These are phyloP conservation scores for Annulohypoxylon bovei DNA, from an alignment of 495 filamentous ascomycete genomes.

Conservation along the genomic window DNA sequence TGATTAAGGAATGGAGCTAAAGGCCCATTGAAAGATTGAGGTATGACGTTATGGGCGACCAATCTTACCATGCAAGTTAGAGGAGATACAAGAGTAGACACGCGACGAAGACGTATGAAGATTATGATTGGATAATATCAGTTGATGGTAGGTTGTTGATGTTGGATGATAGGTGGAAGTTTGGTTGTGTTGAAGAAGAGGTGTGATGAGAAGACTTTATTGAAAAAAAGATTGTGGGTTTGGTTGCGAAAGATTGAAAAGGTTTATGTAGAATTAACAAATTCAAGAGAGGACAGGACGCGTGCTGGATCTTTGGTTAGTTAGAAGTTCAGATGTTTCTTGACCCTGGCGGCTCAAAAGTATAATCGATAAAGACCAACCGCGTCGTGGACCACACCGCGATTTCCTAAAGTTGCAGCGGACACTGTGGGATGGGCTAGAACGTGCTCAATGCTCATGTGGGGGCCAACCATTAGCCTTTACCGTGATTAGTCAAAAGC, in stretches of 20 bases:
- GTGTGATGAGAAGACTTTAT: neutral
- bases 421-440: slow-evolving; percentile 1
- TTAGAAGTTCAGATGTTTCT: neutral
- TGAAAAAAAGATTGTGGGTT: neutral
- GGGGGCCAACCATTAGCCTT: slow-evolving; percentile 20
- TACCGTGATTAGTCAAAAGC: neutral
- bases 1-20: neutral
- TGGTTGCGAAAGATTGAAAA: neutral
- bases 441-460: too few species aligned
- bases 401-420: slow-evolving; percentile 16
- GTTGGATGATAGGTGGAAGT: neutral
- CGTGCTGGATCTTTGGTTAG: neutral
- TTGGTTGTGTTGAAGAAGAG: too few species aligned
- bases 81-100: neutral
- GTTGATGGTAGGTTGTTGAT: neutral
- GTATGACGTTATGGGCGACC: neutral
- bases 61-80: neutral
- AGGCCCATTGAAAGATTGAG: neutral
- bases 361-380: slow-evolving; percentile 37
- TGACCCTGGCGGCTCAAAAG: neutral
- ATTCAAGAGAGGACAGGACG: neutral
- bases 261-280: neutral
- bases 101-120: neutral
- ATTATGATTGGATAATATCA: neutral
- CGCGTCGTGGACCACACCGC: slow-evolving; percentile 41